Evolutionary conservation across 1,284 basidiomycete genomes (phyloP), one percentile per base, ranked within the genome.

Genomic region (Entoloma clypeatum): DNA sequence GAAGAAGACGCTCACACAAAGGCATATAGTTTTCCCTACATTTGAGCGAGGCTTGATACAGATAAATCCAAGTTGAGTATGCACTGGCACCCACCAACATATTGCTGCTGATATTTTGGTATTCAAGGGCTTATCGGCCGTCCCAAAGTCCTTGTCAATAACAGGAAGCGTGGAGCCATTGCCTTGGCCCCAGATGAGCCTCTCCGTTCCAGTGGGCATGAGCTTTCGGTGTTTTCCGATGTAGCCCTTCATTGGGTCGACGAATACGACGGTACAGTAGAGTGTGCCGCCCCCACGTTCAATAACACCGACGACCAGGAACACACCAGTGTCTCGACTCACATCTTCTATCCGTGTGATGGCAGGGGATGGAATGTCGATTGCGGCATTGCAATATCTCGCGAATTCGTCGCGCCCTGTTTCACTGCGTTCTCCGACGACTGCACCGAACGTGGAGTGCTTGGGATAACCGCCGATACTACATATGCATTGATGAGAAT

Each of bases 21-120:
- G 86, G 86, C 82, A 87, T 85, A 51, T 81, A 82, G 56, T 87
- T 87, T 57, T 88, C 82, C 83, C 78, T 80, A 32, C 19, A 11
- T 16, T n/a, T 26, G n/a, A n/a, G n/a, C n/a, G n/a, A n/a, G n/a
- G n/a, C n/a, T n/a, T n/a, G n/a, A n/a, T n/a, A n/a, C n/a, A n/a
- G n/a, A n/a, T n/a, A 23, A 34, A 7, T 38, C 40, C 24, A 44
- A 42, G 8, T 13, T 26, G 3, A 22, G 41, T 27, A 27, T 18
- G 13, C 21, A n/a, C 28, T 36, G 14, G 18, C 2, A n/a, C 19
- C 58, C 50, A 77, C 79, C 84, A 86, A 55, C 84, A 85, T 43
- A 86, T 81, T 3, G 80, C 66, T 1, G 77, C 77, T 8, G 79
- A 76, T 5, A 86, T 56, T 50, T 74, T 83, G 11, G 73, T 58